A percentile compares a stretch with the other conserved stretches of the same genome.
Conservation (phyloP, 371 early-diverging fungal species). For the Umbelopsis sp. region DNA sequence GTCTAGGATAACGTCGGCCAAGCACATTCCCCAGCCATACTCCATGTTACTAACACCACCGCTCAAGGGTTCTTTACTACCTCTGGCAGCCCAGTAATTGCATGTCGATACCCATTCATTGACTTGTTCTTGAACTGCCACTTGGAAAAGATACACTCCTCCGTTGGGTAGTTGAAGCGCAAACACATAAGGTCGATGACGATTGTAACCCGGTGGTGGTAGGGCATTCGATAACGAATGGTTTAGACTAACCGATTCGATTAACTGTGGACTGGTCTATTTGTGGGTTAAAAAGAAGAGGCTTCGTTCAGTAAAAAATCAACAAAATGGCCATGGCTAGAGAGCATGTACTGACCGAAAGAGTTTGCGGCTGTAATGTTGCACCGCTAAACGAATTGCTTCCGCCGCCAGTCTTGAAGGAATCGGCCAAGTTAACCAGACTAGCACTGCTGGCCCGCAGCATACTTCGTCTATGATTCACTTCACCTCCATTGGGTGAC, state of each 20-base stretch:
- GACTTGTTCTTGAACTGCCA: conserved; percentile 64
- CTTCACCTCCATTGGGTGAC: conserved; percentile 42
- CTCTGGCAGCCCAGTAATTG: conserved; percentile 92
- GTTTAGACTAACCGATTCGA: conserved; percentile 68
- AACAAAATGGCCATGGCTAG: no score
- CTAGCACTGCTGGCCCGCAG: conserved; percentile 34
- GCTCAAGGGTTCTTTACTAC: conserved; percentile 82
- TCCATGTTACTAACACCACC: conserved; percentile 86
- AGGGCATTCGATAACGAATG: conserved; percentile 80
- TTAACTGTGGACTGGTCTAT: conserved; percentile 35
- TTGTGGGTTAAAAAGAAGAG: no score
- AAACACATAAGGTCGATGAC: conserved; percentile 78
- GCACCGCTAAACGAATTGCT: conserved; percentile 15
- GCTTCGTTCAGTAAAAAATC: neutral
- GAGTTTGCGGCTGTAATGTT: neutral
- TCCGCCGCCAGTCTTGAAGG: conserved; percentile 31
- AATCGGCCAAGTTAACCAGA: conserved; percentile 50
- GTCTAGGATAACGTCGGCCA: conserved; percentile 44
- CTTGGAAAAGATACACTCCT: conserved; percentile 84
- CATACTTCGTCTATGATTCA: conserved; percentile 41
- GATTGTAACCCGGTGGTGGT: conserved; percentile 84
- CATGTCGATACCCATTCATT: conserved; percentile 83
- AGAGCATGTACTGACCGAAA: conserved; percentile 10
- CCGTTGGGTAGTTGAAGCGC: conserved; percentile 81
- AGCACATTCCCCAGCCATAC: conserved; percentile 85